Percentiles rank a stretch among this genome's conserved stretches.
Evolutionary conservation across 2,329 filamentous ascomycete genomes (phyloP).

Genomic region (Aspergillus vadensis): DNA sequence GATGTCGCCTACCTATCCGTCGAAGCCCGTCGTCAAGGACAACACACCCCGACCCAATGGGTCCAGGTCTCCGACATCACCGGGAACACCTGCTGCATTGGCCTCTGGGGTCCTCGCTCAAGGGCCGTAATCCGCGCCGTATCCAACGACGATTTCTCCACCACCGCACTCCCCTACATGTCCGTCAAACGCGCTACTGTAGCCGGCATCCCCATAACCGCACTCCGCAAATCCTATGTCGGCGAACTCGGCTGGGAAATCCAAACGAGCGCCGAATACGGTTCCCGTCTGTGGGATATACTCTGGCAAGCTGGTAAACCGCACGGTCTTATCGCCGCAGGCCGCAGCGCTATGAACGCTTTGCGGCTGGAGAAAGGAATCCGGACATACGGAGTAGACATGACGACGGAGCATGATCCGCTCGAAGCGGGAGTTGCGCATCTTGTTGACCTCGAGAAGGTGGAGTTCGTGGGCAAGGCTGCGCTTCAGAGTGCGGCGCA

Average conservation of each 20-base stretch:
- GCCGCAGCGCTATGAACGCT: conserved; percentile 60
- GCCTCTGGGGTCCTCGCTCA: conserved; percentile 63
- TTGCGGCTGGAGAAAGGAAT: conserved; percentile 63
- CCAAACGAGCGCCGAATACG: conserved; percentile 61
- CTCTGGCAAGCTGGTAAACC: conserved; percentile 57
- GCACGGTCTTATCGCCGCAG: conserved; percentile 61
- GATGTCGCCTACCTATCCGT: conserved; percentile 58
- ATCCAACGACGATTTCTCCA: conserved; percentile 29
- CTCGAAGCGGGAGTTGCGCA: conserved; percentile 60
- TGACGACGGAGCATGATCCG: conserved; percentile 63
- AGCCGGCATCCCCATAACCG: conserved; percentile 58
- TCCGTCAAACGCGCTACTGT: conserved; percentile 53
- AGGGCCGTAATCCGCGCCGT: conserved; percentile 53
- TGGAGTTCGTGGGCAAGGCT: conserved; percentile 53
- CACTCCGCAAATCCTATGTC: conserved; percentile 60
- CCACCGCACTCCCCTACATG: conserved; percentile 52
- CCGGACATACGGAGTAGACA: conserved; percentile 59
- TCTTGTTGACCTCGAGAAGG: conserved; percentile 48
- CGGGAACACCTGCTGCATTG: conserved; percentile 61
- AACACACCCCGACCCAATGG: conserved; percentile 44
- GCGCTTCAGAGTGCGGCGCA: conserved; percentile 50
- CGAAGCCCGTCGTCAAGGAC: conserved; percentile 54
- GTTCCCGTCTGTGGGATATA: conserved; percentile 60
- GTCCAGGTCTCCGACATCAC: conserved; percentile 62
- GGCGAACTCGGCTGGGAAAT: conserved; percentile 66